A percentile compares a stretch with the other conserved stretches of the same genome.
These are phyloP conservation scores for Vitellaria paradoxa DNA, from an alignment of 179 eudicot species.

Conservation along the genomic window DNA sequence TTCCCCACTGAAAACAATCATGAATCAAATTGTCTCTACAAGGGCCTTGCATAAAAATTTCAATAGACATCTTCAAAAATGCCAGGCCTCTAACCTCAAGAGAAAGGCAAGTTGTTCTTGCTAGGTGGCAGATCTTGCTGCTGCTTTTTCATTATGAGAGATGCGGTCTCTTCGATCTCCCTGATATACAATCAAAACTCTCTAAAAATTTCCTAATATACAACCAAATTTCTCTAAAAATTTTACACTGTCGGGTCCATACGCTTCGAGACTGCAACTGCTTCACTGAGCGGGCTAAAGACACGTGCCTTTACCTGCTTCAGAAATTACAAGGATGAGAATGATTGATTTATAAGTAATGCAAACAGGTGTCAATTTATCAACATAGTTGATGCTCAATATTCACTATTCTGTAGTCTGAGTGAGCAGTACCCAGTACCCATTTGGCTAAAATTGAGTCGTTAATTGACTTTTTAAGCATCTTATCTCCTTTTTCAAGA, in stretches of 20 bases:
- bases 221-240: constrained; percentile 30
- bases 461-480: no score
- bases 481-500: no score
- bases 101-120: not conserved
- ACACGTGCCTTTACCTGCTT: constrained; percentile 44
- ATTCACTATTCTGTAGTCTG: no score
- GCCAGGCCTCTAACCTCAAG: not conserved
- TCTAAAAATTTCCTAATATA: not conserved
- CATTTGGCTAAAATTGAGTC: not conserved
- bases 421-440: no score
- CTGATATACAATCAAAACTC: not conserved
- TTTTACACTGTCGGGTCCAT: constrained; percentile 5
- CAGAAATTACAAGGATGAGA: not conserved
- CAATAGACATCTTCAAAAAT: not conserved
- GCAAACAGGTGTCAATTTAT: not conserved
- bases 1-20: not conserved
- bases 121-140: not conserved
- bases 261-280: constrained; percentile 47
- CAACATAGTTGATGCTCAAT: no score
- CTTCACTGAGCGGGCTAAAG: constrained; percentile 33
- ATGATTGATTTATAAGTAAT: not conserved
- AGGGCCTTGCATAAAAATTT: not conserved
- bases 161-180: constrained; percentile 16
- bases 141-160: not conserved
- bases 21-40: not conserved